Evolutionary conservation across 495 filamentous ascomycete genomes (phyloP).

Genomic region (Penicillium cataractarum): DNA sequence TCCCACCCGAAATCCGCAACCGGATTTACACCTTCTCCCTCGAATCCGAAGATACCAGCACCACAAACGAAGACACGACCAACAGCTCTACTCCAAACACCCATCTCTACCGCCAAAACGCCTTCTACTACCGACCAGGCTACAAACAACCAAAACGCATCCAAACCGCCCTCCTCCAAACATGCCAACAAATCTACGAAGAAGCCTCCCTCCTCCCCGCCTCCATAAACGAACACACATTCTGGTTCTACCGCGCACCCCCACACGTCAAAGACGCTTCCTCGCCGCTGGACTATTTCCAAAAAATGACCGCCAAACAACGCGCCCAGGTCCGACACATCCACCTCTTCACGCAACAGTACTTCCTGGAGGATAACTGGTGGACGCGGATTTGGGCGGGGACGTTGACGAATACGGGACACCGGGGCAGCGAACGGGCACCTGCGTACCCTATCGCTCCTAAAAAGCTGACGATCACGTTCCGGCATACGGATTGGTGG

Average conservation of each 20-base stretch:
- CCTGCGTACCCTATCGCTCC: not conserved
- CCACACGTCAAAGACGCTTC: not conserved
- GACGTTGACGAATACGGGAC: no score
- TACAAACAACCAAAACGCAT: conserved; percentile 24
- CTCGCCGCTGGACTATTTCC: not conserved
- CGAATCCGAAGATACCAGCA: not conserved
- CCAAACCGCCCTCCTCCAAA: conserved; percentile 22
- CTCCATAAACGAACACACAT: conserved; percentile 22
- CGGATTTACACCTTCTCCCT: not conserved
- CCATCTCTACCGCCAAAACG: conserved; percentile 14
- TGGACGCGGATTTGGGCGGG: not conserved
- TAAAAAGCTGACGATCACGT: not conserved
- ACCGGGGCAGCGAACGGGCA: no score
- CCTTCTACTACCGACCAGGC: conserved; percentile 23
- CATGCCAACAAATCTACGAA: conserved; percentile 24
- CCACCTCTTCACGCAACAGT: conserved; percentile 1
- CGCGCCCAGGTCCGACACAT: not conserved
- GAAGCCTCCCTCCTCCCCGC: conserved; percentile 26
- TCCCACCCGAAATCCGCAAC: not conserved
- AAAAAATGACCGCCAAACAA: not conserved
- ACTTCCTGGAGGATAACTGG: not conserved
- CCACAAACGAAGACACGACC: not conserved
- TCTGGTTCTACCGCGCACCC: conserved; percentile 4
- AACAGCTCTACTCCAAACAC: no score
- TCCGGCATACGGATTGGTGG: conserved; percentile 5